Conservation (phyloP, 768 basidiomycete genomes). For the Arthromyces matolae region DNA sequence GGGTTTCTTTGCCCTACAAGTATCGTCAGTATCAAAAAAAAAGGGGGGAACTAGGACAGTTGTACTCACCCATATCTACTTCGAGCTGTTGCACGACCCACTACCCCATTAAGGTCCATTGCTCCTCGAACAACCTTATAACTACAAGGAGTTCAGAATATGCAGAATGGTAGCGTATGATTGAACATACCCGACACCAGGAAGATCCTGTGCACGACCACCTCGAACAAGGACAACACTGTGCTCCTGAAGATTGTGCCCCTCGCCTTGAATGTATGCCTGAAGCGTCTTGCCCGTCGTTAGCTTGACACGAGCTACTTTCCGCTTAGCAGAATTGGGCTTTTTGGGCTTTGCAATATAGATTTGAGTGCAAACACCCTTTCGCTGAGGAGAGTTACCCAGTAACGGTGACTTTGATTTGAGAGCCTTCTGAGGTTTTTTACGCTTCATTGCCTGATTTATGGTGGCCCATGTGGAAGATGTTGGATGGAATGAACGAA, state of each 20-base stretch:
- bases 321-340: slow-evolving; percentile 97
- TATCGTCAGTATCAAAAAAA: slow-evolving; percentile 10
- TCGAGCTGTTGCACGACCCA: slow-evolving; percentile 72
- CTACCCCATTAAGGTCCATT: slow-evolving; percentile 87
- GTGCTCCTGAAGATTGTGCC: slow-evolving; percentile 97
- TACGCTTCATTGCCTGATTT: slow-evolving; percentile 84
- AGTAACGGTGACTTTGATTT: slow-evolving; percentile 80
- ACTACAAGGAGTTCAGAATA: slow-evolving; percentile 37
- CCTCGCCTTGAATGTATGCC: slow-evolving; percentile 96
- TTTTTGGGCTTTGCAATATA: slow-evolving; percentile 90
- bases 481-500: slow-evolving; percentile 62
- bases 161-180: not conserved
- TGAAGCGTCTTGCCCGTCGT: slow-evolving; percentile 84
- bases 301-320: slow-evolving; percentile 92
- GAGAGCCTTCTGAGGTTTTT: slow-evolving; percentile 49
- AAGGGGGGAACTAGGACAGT: not conserved
- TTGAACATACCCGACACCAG: slow-evolving; percentile 81
- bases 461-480: slow-evolving; percentile 62
- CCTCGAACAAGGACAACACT: slow-evolving; percentile 94
- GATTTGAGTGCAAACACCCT: slow-evolving; percentile 85
- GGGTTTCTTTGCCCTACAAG: slow-evolving; percentile 75
- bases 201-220: slow-evolving; percentile 95
- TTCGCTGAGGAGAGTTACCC: slow-evolving; percentile 75
- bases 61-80: slow-evolving; percentile 85
- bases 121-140: slow-evolving; percentile 95